phyloP scores from a whole-genome alignment of 2,329 filamentous ascomycete species.

The Venturiaceae sp. region DNA sequence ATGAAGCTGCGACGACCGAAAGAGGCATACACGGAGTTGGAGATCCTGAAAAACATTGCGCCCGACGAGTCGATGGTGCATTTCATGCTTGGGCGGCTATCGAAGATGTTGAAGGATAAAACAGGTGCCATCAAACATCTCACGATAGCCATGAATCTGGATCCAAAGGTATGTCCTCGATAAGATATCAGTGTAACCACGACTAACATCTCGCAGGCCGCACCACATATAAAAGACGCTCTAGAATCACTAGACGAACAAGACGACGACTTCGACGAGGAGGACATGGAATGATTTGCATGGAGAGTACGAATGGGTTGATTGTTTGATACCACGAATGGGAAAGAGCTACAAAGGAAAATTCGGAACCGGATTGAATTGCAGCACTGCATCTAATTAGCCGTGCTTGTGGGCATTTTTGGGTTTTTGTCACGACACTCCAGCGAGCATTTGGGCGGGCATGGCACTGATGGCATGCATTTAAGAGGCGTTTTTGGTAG shows the following conservation, averaged over 20 bases:
- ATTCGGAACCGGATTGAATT: not conserved
- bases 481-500: not conserved
- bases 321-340: not conserved
- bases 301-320: not conserved
- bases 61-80: slow-evolving; percentile 95
- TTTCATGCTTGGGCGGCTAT: slow-evolving; percentile 77
- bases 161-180: slow-evolving; percentile 66
- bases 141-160: slow-evolving; percentile 87
- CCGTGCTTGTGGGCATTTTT: not conserved
- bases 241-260: slow-evolving; percentile 87
- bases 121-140: slow-evolving; percentile 83
- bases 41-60: slow-evolving; percentile 80
- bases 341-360: not conserved
- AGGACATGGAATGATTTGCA: slow-evolving; percentile 2
- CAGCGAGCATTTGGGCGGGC: not conserved
- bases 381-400: not conserved
- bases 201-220: slow-evolving; percentile 50
- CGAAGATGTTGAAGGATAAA: slow-evolving; percentile 49
- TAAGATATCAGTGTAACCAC: not conserved
- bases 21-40: slow-evolving; percentile 69
- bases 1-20: slow-evolving; percentile 63
- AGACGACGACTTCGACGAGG: slow-evolving; percentile 30
- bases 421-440: not conserved
- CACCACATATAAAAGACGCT: slow-evolving; percentile 88
- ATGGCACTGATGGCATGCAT: not conserved